These are phyloP conservation scores for Corniculantispora saksenae DNA, from an alignment of 2,329 filamentous ascomycete species.

Conservation along the genomic window DNA sequence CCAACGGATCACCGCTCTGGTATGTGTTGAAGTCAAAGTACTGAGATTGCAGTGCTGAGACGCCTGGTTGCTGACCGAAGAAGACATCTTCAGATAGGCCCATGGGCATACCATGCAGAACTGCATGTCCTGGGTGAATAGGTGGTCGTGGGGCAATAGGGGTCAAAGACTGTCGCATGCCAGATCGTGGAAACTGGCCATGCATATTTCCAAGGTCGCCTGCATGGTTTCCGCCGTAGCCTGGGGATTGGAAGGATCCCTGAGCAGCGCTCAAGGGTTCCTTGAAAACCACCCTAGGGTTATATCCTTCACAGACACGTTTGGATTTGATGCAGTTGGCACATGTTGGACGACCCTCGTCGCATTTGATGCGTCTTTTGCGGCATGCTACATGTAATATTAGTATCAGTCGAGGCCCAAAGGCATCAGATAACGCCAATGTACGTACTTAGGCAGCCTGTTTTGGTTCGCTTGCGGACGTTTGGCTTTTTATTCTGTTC, in stretches of 20 bases:
- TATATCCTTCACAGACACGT: constrained; percentile 81
- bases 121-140: background rate
- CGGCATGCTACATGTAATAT: constrained; percentile 68
- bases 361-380: constrained; percentile 94
- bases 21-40: constrained; percentile 16
- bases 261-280: constrained; percentile 58
- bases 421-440: background rate
- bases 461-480: constrained; percentile 78
- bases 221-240: constrained; percentile 10
- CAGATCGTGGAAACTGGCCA: constrained; percentile 5
- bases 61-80: constrained; percentile 9
- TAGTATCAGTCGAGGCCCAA: background rate
- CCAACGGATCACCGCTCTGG: background rate
- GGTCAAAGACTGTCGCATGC: constrained; percentile 35
- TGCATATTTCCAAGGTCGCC: constrained; percentile 32
- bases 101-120: background rate
- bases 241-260: constrained; percentile 13
- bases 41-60: background rate
- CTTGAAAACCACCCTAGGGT: constrained; percentile 78
- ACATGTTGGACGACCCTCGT: constrained; percentile 81
- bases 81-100: constrained; percentile 12
- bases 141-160: constrained; percentile 42
- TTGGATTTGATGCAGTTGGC: constrained; percentile 87
- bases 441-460: constrained; percentile 79
- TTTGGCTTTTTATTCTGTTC: constrained; percentile 50